Base-by-base conservation (phyloP, 2,329 filamentous ascomycete species). In the Claviceps cyperi region DNA sequence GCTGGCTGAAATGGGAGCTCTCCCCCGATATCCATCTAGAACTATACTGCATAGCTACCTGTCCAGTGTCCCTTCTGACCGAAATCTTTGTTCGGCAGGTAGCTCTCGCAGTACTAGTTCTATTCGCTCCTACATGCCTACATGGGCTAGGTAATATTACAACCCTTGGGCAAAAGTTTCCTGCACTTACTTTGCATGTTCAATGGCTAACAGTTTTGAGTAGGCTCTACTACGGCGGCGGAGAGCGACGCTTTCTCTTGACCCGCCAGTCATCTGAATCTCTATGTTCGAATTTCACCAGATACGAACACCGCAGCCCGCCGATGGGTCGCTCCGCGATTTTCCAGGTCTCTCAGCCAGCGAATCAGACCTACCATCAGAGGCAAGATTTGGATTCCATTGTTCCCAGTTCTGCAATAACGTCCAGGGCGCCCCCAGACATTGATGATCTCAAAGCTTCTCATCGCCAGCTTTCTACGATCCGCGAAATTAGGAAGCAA, bases 161-260 rank as follows among this genome's bases (percentile, higher is more conserved):
- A 64, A 50, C 35, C 7, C 45, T 17, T 38, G 7, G 17, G 4
- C 4, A 17, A 15, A 15, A 40, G 28, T 55, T 57, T 60, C 50
- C 58, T 45, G 39, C 32, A 36, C 14, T 37, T 35, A 14, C 36
- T 17, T 24, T 15, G 17, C n/a, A 37, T 14, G 15, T 32, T 47
- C 28, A 17, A 36, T 15, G n/a, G 48, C 46, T 39, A 43, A 51
- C 19, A 11, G 24, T 32, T 4, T 24, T 2, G 37, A 43, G 63
- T 40, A 80, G 73, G 56, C 67, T 86, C 15, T 89, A 88, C 64
- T 89, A 89, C 62, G 78, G 80, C 37, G 80, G 78, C 49, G 80
- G 81, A 47, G 81, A 77, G 62, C 73, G 71, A 53, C 74, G 67
- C 45, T 78, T 67, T 51, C 63, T 84, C 46, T 68, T 70, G 19